phyloP scores from a whole-genome alignment of 2,329 filamentous ascomycete genomes.

The Aspergillus hiratsukae region DNA sequence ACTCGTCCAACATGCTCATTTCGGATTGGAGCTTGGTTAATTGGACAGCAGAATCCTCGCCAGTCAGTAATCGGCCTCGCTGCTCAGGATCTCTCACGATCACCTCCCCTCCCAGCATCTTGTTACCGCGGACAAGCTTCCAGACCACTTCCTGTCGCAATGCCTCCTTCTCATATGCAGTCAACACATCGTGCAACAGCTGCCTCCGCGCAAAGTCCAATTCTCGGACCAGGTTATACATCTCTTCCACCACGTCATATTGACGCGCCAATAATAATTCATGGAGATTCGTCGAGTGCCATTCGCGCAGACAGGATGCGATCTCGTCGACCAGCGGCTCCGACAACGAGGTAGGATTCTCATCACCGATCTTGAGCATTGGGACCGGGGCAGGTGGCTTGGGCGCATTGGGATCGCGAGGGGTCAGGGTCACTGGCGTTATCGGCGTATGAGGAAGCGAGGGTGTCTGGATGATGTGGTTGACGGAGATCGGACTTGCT shows the following conservation, averaged over 20 bases:
- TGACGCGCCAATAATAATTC: conserved; percentile 78
- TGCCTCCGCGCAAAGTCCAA: conserved; percentile 83
- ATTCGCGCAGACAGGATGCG: conserved; percentile 91
- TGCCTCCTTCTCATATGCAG: conserved; percentile 71
- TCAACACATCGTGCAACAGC: conserved; percentile 90
- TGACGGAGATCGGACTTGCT: conserved; percentile 27
- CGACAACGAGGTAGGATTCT: conserved; percentile 81
- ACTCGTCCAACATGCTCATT: conserved; percentile 88
- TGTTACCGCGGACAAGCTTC: conserved; percentile 92
- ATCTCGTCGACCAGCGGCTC: conserved; percentile 97
- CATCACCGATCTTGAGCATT: conserved; percentile 96
- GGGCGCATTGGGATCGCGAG: conserved; percentile 57
- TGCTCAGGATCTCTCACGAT: conserved; percentile 87
- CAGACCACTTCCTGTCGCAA: conserved; percentile 89
- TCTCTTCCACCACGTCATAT: conserved; percentile 74
- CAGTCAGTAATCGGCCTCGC: conserved; percentile 79
- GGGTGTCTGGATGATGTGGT: conserved; percentile 19
- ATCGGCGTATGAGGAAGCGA: conserved; percentile 35
- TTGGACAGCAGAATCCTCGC: conserved; percentile 88
- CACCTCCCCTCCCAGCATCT: conserved; percentile 86
- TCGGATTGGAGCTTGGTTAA: conserved; percentile 87
- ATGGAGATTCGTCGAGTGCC: conserved; percentile 96
- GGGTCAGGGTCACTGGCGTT: conserved; percentile 27
- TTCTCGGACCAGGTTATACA: conserved; percentile 74
- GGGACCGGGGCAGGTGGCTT: conserved; percentile 90